Base-by-base conservation (phyloP, 2,329 filamentous ascomycete species). In the Alternaria tenuissima region DNA sequence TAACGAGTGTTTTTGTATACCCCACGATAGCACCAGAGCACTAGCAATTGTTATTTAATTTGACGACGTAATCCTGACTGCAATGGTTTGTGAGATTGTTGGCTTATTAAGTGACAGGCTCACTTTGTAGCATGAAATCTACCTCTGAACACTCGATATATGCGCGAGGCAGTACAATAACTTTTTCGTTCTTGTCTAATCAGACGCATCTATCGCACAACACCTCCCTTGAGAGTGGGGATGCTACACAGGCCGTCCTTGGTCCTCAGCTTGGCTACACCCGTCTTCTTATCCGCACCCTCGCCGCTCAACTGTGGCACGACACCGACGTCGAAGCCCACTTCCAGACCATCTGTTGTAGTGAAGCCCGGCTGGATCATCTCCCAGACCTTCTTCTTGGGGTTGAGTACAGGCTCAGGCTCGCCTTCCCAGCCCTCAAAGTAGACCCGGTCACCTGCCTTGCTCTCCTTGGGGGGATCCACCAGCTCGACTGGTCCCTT, bases 371-470 rank as follows among this genome's bases (percentile, higher is more conserved):
- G 93, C 85, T 98, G 94, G 81, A 97, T 92, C 9, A 87, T 92
- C 85, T 99, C 95, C 94, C 94, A 98, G 63, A 98, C 84, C 89
- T 98, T 98, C 89, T 98, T 99, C 90, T 99, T 99, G 59, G 95
- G 95, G 86, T 98, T 99, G 59, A 99, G 86, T 52, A 94, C 88
- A 64, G 90, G 90, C 86, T 99, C 95, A 0, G 95, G 93, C 84
- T 96, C 91, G 61, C 93, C 94, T 79, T 92, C 86, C 89, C 92
- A 99, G 48, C 95, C 95, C 77, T 98, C 92, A 77, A 99, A 99
- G 85, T 86, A 94, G 52, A 98, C 91, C 14, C 92, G 85, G 77
- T 97, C 93, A 59, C 95, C 95, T 6, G 94, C 92, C 76, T 89
- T 88, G 43, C 92, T 86, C 41, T 87, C 92, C 18, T 85, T 87